A percentile compares a stretch with the other conserved stretches of the same genome.
Evolutionary conservation across 2,329 filamentous ascomycete species (phyloP).

Genomic region (Trichoderma harzianum): DNA sequence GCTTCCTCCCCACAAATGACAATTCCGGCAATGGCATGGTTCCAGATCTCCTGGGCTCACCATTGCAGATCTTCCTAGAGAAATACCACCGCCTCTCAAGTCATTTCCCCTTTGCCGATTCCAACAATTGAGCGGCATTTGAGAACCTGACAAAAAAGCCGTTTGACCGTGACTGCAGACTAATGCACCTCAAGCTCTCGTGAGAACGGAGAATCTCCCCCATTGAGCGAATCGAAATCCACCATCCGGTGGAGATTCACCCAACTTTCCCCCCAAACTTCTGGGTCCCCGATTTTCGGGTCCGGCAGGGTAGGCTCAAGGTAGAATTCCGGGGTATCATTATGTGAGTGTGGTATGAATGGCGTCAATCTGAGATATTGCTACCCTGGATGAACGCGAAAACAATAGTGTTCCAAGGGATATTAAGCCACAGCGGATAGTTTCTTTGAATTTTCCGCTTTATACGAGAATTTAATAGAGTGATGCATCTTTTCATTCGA

Average conservation of each 20-base stretch:
- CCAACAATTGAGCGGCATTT: background rate
- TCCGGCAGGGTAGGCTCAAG: background rate
- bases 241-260: background rate
- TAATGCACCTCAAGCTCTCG: background rate
- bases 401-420: background rate
- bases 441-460: background rate
- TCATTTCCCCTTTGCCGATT: background rate
- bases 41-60: background rate
- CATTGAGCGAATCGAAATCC: background rate
- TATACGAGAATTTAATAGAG: background rate
- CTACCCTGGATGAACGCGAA: background rate
- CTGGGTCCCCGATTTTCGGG: slow-evolving; percentile 8
- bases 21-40: background rate
- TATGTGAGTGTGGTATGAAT: background rate
- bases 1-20: background rate
- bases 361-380: background rate
- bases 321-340: background rate
- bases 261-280: background rate
- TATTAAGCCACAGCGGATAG: background rate
- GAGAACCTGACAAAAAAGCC: background rate
- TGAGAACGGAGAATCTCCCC: background rate
- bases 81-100: background rate
- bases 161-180: background rate
- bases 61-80: background rate
- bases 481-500: background rate